These are phyloP conservation scores for Kwoniella dejecticola DNA, from an alignment of 768 basidiomycete species.

Conservation along the genomic window DNA sequence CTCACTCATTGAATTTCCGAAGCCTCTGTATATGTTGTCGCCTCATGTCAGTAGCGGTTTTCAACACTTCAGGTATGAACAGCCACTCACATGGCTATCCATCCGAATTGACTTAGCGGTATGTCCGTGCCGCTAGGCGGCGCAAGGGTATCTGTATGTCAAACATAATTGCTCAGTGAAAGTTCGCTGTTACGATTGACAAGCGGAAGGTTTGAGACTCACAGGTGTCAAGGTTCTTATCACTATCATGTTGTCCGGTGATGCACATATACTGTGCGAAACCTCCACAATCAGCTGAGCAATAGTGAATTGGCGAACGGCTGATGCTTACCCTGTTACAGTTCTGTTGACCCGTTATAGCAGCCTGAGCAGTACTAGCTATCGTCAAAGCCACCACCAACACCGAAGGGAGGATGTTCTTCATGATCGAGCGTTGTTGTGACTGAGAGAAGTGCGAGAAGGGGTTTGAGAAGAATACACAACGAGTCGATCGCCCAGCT, in stretches of 20 bases:
- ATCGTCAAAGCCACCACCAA: background rate
- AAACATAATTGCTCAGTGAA: too few relatives aligned
- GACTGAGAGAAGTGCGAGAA: too few relatives aligned
- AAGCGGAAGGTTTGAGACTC: too few relatives aligned
- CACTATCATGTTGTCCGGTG: slow-evolving; percentile 26
- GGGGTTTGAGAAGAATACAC: too few relatives aligned
- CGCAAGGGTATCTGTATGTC: slow-evolving; percentile 37
- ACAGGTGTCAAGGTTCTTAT: slow-evolving; percentile 33
- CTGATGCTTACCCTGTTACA: slow-evolving; percentile 33
- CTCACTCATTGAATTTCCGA: slow-evolving; percentile 39
- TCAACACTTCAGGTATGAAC: background rate
- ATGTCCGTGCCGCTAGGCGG: slow-evolving; percentile 20
- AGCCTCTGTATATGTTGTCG: slow-evolving; percentile 24
- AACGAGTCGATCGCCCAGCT: too few relatives aligned
- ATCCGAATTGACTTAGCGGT: slow-evolving; percentile 27
- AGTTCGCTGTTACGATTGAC: too few relatives aligned
- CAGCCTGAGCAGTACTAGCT: slow-evolving; percentile 2
- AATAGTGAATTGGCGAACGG: too few relatives aligned
- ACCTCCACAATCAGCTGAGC: too few relatives aligned
- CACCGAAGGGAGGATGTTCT: background rate
- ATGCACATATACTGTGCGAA: slow-evolving; percentile 30
- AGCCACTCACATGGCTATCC: slow-evolving; percentile 41
- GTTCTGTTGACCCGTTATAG: slow-evolving; percentile 28
- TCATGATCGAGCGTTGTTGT: background rate
- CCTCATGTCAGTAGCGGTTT: background rate